Percentiles rank a stretch among this genome's conserved stretches.
Evolutionary conservation across 805 yeast genomes (phyloP).

Genomic region (Candida xyloterini): DNA sequence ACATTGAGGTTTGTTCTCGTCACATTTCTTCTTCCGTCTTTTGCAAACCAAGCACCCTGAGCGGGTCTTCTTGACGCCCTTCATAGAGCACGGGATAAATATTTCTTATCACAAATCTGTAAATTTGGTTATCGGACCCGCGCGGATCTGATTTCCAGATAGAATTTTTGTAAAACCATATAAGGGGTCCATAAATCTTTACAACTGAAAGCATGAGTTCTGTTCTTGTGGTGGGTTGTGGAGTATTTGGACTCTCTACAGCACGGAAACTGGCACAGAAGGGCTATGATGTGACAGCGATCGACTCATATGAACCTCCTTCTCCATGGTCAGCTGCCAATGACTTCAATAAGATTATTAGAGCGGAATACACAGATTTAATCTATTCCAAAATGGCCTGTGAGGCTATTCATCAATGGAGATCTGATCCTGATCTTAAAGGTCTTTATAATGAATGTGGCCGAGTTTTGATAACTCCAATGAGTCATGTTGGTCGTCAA

Average conservation of each 20-base stretch:
- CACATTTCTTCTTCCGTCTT: constrained; percentile 41
- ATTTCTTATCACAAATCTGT: background rate
- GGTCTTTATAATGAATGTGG: constrained; percentile 41
- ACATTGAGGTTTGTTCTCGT: constrained; percentile 27
- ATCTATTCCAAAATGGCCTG: constrained; percentile 42
- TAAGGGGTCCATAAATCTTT: background rate
- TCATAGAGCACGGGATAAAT: constrained; percentile 1
- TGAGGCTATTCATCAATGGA: constrained; percentile 44
- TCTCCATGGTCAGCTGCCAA: constrained; percentile 83
- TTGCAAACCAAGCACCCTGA: constrained; percentile 44
- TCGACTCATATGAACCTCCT: constrained; percentile 48
- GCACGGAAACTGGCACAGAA: constrained; percentile 44
- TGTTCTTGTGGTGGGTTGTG: constrained; percentile 53
- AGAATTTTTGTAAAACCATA: background rate
- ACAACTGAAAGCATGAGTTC: no score
- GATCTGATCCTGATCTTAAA: constrained; percentile 32
- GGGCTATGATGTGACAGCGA: constrained; percentile 33
- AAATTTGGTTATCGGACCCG: background rate
- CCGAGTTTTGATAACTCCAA: constrained; percentile 39
- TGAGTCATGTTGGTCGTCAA: constrained; percentile 32
- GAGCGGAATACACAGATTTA: constrained; percentile 45
- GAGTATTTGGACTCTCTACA: constrained; percentile 55
- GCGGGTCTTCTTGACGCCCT: constrained; percentile 16
- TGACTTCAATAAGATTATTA: constrained; percentile 48
- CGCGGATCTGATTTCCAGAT: constrained; percentile 8